Base-by-base conservation (phyloP, 2,329 filamentous ascomycete genomes). In the Curvularia spicifera region DNA sequence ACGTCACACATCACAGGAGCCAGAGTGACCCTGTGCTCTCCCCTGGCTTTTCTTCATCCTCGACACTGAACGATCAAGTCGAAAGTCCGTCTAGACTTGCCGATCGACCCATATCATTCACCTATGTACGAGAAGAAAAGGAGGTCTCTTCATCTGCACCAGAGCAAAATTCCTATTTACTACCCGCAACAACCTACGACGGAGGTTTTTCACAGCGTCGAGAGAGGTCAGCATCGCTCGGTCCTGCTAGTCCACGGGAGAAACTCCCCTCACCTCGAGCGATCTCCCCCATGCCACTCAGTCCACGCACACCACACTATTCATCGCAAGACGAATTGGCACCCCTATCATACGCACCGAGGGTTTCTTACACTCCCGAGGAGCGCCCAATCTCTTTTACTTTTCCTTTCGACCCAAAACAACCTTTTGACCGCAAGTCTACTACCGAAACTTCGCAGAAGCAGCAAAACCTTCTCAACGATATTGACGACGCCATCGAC, bases 401-500 rank as follows among this genome's bases (percentile, higher is more conserved):
- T 4, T 63, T 65, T 20, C 53, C 60, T 5, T 63, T 63, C 49
- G 58, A 63, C 20, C 62, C 51, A 6, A 57, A 57, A 40, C 51
- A 56, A 9, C 54, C 61, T 0, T 70, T 70, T 35, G 63, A 68
- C 31, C 61, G 49, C 28, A 57, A 47, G 13, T 64, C 60, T 9
- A 60, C 53, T 1, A 53, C 56, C 15, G 57, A 58, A 18, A 46
- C 49, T 15, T 53, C 53, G 2, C 61, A 61, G 20, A 52, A 55
- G 5, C 60, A 64, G 33, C 57, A 64, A 20, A 62, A 64, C 15
- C 45, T 71, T 6, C 57, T 71, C 18, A 56, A 66, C 15, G 61
- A 71, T 7, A 71, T 71, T 31, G 68, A 71, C 51, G 63, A 66
- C 29, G 68, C 68, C 4, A 71, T 71, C 39, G 63, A 66, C 33